A percentile compares a stretch with the other conserved stretches of the same genome.
Conservation (phyloP, 371 early-diverging fungal species). For the Saksenaea oblongispora region DNA sequence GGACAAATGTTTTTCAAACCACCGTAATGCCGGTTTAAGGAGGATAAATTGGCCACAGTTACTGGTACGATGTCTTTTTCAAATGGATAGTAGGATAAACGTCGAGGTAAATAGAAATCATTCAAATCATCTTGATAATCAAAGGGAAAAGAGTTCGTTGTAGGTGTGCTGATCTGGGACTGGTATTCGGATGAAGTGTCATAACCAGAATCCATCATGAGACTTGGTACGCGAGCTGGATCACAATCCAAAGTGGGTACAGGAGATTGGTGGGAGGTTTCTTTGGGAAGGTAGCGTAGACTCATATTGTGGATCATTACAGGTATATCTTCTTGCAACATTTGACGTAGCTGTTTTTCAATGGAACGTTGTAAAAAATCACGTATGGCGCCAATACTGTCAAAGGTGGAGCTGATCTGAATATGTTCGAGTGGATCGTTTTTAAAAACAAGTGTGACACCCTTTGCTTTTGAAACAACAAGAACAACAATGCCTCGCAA, state of each 20-base stretch:
- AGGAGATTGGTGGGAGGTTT: background rate
- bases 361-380: slow-evolving; percentile 90
- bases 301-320: slow-evolving; percentile 90
- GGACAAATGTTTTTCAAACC: background rate
- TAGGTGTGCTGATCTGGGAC: background rate
- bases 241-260: background rate
- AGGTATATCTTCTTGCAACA: slow-evolving; percentile 94
- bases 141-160: background rate
- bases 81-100: background rate
- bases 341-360: slow-evolving; percentile 81
- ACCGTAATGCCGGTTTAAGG: background rate
- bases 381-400: slow-evolving; percentile 82
- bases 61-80: background rate
- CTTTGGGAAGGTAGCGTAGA: slow-evolving; percentile 25
- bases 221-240: slow-evolving; percentile 12
- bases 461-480: slow-evolving; percentile 88
- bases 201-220: slow-evolving; percentile 4
- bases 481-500: slow-evolving; percentile 93
- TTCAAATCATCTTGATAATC: background rate
- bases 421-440: slow-evolving; percentile 95
- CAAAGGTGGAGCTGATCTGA: slow-evolving; percentile 93
- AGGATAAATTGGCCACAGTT: background rate
- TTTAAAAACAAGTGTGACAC: slow-evolving; percentile 94
- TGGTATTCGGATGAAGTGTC: background rate
- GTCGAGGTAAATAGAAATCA: background rate